Evolutionary conservation across 352 stramenopile genomes (phyloP).

Genomic region (Globisporangium megalacanthum): DNA sequence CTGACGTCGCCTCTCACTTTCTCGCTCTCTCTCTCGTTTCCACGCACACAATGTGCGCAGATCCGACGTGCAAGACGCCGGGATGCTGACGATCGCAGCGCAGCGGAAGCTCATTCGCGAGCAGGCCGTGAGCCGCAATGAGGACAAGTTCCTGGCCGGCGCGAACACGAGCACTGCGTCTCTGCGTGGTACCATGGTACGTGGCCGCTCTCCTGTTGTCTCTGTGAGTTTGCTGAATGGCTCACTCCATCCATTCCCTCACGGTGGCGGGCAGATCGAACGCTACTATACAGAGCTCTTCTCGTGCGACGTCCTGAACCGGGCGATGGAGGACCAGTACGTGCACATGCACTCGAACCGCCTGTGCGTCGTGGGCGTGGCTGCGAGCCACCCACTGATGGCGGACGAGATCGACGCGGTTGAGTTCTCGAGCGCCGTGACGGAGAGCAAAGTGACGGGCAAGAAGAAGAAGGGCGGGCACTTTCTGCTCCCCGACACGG

Average conservation of each 20-base stretch:
- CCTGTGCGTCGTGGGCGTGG: conserved; percentile 76
- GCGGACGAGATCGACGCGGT: conserved; percentile 47
- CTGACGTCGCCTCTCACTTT: neutral
- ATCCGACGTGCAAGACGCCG: conserved; percentile 50
- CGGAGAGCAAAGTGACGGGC: conserved; percentile 67
- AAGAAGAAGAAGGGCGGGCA: conserved; percentile 87
- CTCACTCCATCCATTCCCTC: neutral
- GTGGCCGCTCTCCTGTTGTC: neutral
- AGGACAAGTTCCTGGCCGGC: conserved; percentile 56
- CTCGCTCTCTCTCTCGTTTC: neutral
- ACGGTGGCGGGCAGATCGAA: conserved; percentile 41
- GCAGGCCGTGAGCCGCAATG: conserved; percentile 50
- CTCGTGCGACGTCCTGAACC: conserved; percentile 71
- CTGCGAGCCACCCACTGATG: conserved; percentile 63
- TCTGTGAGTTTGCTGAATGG: neutral
- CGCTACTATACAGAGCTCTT: conserved; percentile 87
- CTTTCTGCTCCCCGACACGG: conserved; percentile 63
- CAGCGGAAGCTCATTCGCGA: conserved; percentile 80
- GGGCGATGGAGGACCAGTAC: conserved; percentile 70
- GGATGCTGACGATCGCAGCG: conserved; percentile 49
- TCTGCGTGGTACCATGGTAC: conserved; percentile 69
- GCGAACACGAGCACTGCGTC: conserved; percentile 28
- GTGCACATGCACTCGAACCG: conserved; percentile 89
- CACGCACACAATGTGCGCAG: conserved; percentile 11
- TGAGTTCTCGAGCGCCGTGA: conserved; percentile 57